These are phyloP conservation scores for Trichomonascus vanleenenianus DNA, from an alignment of 805 yeast species.

Conservation along the genomic window DNA sequence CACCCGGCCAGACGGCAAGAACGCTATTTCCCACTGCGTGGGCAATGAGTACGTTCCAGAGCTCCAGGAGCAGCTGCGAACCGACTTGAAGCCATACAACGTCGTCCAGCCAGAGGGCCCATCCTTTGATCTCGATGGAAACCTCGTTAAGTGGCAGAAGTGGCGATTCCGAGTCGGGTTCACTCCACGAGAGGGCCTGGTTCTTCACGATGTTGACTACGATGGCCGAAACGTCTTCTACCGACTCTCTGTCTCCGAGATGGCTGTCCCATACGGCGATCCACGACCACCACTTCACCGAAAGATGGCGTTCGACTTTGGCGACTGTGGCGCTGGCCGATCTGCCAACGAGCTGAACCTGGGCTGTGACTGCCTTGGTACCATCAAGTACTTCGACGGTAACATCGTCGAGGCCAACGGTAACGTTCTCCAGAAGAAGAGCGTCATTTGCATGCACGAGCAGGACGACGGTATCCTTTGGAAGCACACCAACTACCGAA, in stretches of 20 bases:
- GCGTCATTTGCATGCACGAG: slow-evolving; percentile 76
- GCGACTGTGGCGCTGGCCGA: slow-evolving; percentile 78
- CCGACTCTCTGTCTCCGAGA: slow-evolving; percentile 67
- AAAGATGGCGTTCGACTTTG: slow-evolving; percentile 81
- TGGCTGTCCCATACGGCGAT: slow-evolving; percentile 86
- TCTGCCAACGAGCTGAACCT: slow-evolving; percentile 60
- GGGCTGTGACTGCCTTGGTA: slow-evolving; percentile 83
- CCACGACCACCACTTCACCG: slow-evolving; percentile 78
- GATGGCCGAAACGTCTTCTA: slow-evolving; percentile 71
- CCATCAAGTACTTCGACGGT: slow-evolving; percentile 67
- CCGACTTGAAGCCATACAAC: slow-evolving; percentile 64
- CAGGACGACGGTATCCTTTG: slow-evolving; percentile 73
- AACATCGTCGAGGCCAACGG: slow-evolving; percentile 51
- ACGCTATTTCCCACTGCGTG: slow-evolving; percentile 64
- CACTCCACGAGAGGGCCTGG: slow-evolving; percentile 74
- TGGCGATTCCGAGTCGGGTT: slow-evolving; percentile 72
- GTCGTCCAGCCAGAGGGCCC: slow-evolving; percentile 86
- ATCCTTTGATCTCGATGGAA: slow-evolving; percentile 48
- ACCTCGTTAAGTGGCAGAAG: slow-evolving; percentile 69
- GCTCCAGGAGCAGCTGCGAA: slow-evolving; percentile 24
- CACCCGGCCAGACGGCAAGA: slow-evolving; percentile 52
- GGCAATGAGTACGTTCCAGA: slow-evolving; percentile 39
- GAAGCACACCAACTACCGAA: slow-evolving; percentile 77
- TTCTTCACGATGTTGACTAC: slow-evolving; percentile 61
- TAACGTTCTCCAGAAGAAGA: slow-evolving; percentile 53